Conservation (phyloP, 75 land plant species). For the Adiantum capillusveneris region DNA sequence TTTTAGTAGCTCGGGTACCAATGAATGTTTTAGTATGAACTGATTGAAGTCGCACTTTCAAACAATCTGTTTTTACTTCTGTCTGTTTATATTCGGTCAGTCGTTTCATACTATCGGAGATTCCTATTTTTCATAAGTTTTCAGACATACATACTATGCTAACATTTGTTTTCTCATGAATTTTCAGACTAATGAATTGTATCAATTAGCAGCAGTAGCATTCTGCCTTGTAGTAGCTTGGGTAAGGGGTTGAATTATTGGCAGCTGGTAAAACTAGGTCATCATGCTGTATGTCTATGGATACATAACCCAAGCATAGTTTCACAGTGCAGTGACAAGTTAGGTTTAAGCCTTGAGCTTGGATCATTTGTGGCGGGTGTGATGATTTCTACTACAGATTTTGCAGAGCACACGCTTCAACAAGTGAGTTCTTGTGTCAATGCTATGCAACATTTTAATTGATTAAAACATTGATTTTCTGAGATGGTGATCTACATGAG, state of each 20-base stretch:
- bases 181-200: slow-evolving; percentile 94
- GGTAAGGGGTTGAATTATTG: slow-evolving; percentile 38
- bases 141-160: too few species aligned
- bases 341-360: slow-evolving; percentile 94
- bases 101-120: too few species aligned
- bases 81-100: too few species aligned
- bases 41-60: too few species aligned
- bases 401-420: slow-evolving; percentile 89
- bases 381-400: slow-evolving; percentile 97
- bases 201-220: slow-evolving; percentile 92
- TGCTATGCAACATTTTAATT: background rate
- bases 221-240: slow-evolving; percentile 97
- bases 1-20: too few species aligned
- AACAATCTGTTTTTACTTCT: too few species aligned
- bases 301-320: background rate
- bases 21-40: too few species aligned
- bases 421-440: slow-evolving; percentile 73
- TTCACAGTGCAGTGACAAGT: slow-evolving; percentile 92
- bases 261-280: background rate
- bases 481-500: background rate
- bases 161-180: too few species aligned
- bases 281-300: background rate
- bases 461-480: background rate
- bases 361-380: slow-evolving; percentile 99
- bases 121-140: too few species aligned